Evolutionary conservation across 108 stramenopile species (phyloP), one percentile per base, ranked within the genome.

Genomic region (Cyclotella baltica): DNA sequence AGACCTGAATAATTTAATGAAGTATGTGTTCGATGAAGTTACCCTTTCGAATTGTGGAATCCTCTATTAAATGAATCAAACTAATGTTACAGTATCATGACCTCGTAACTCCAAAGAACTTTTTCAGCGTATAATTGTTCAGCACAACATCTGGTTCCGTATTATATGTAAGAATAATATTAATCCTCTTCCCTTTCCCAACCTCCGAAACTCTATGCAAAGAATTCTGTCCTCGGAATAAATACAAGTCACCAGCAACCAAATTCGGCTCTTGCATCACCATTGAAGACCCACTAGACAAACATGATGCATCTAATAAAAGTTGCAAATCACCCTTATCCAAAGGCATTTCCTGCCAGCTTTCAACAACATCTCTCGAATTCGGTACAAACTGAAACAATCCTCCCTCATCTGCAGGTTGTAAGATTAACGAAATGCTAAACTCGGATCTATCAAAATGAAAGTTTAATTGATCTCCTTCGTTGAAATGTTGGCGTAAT

Each of bases 361-460:
- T 43, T 48, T 79, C 78, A 33, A 79, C 64, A 36, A 72, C 33
- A 27, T 29, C 31, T 67, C 52, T 79, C 3, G 70, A 72, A 57
- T 74, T 66, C 4, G 70, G 77, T 31, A 67, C 63, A 36, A 79
- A 79, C 47, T 79, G 78, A 63, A 79, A 79, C 31, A 37, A 46
- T 20, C 78, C 78, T 16, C 72, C 78, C 20, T 56, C 61, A 19
- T 62, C 51, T 29, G 78, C 63, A 0, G 78, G 78, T 47, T 66
- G 63, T n/a, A 79, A 34, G 36, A 79, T 74, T 33, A 79, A 48
- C 8, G 72, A 74, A 31, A 79, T 74, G 29, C 78, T 79, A 29
- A 74, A 79, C 38, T 79, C 78, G 3, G 78, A 73, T 48, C 72
- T 20, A 46, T 79, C 78, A 36, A 79, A 74, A 58, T 79, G 72